Percentiles rank a stretch among this genome's conserved stretches.
Conservation (phyloP, 2,329 filamentous ascomycete species). For the Tolypocladium paradoxum region DNA sequence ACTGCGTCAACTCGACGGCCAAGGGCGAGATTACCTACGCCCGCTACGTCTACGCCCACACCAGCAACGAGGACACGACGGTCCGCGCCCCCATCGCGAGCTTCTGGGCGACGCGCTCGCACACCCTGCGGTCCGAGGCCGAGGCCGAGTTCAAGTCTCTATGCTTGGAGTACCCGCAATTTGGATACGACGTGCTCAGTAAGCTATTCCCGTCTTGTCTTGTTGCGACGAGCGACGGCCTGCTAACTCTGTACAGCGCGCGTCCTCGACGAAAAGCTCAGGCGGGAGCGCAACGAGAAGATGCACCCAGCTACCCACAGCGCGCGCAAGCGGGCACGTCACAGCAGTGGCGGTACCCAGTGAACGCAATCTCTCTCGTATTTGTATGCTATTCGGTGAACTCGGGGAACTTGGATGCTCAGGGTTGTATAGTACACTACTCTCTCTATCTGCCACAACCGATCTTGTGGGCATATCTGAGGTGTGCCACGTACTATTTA, state of each 20-base stretch:
- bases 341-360: slow-evolving; percentile 28
- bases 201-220: slow-evolving; percentile 18
- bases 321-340: slow-evolving; percentile 45
- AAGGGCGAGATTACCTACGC: slow-evolving; percentile 88
- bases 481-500: not conserved
- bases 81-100: slow-evolving; percentile 78
- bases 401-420: not conserved
- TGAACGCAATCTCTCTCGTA: not conserved
- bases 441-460: not conserved
- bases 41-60: slow-evolving; percentile 79
- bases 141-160: slow-evolving; percentile 75
- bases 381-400: not conserved
- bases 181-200: slow-evolving; percentile 88
- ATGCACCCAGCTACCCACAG: slow-evolving; percentile 39
- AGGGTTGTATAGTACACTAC: not conserved
- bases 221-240: slow-evolving; percentile 5
- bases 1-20: slow-evolving; percentile 78
- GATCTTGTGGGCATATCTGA: not conserved
- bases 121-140: slow-evolving; percentile 74
- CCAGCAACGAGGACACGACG: slow-evolving; percentile 52
- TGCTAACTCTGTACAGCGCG: slow-evolving; percentile 32
- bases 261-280: slow-evolving; percentile 56
- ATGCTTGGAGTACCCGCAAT: slow-evolving; percentile 83
- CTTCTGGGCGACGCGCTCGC: slow-evolving; percentile 76
- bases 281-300: slow-evolving; percentile 50